These are phyloP conservation scores for Verticillium dahliae DNA, from an alignment of 2,329 filamentous ascomycete species.

Conservation along the genomic window DNA sequence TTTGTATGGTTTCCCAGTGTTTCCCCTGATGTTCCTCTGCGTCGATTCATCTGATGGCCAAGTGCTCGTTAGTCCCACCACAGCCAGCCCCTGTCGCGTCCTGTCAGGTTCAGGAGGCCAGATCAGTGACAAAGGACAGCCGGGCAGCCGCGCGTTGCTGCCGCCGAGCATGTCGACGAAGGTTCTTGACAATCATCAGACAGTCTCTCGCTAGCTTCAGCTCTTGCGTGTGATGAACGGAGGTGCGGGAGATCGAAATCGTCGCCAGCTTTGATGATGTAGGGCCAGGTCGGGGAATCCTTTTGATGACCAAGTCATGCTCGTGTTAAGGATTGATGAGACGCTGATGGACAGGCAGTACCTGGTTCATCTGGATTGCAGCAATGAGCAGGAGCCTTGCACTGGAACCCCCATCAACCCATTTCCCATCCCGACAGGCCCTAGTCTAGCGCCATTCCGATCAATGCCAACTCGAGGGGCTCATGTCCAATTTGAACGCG, in stretches of 20 bases:
- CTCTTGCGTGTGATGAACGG: background rate
- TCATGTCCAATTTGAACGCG: slow-evolving; percentile 16
- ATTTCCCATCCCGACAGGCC: slow-evolving; percentile 6
- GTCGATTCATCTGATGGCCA: background rate
- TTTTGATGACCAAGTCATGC: background rate
- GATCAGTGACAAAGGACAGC: background rate
- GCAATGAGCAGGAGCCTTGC: background rate
- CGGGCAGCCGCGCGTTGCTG: background rate
- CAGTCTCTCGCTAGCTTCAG: background rate
- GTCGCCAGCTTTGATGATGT: background rate
- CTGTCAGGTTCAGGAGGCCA: background rate
- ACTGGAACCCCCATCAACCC: slow-evolving; percentile 9
- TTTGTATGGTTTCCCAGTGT: background rate
- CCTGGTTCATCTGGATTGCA: background rate
- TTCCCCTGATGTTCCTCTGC: background rate
- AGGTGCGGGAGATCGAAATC: background rate
- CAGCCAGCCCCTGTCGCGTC: background rate
- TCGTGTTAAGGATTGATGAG: slow-evolving; percentile 1
- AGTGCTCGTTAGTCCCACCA: background rate
- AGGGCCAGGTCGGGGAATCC: background rate
- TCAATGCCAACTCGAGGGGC: slow-evolving; percentile 20
- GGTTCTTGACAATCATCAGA: background rate
- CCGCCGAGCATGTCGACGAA: background rate
- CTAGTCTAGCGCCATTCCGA: slow-evolving; percentile 18
- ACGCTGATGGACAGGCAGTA: background rate